Percentiles rank a stretch among this genome's conserved stretches.
phyloP scores from a whole-genome alignment of 331 rosid genomes.

The Prunus yedoensis region DNA sequence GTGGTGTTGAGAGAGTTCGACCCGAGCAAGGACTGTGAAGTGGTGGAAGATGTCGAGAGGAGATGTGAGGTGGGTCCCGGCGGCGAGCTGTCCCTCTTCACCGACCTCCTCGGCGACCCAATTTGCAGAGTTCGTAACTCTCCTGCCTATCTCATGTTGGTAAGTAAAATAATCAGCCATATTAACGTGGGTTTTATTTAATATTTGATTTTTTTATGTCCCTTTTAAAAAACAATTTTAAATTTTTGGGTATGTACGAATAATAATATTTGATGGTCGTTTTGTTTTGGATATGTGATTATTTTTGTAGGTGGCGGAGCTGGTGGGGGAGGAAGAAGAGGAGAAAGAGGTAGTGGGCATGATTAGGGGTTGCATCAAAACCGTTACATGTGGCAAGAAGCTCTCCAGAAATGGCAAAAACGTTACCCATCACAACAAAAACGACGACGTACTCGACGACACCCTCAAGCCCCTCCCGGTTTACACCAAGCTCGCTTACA shows the following conservation, averaged over 20 bases:
- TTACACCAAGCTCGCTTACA: conserved; percentile 74
- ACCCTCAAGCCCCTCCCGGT: conserved; percentile 48
- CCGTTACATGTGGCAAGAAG: conserved; percentile 78
- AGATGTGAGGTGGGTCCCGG: conserved; percentile 85
- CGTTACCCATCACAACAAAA: conserved; percentile 7
- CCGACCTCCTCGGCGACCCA: conserved; percentile 94
- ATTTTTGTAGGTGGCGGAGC: conserved; percentile 65
- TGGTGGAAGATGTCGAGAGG: conserved; percentile 71
- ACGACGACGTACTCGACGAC: conserved; percentile 4
- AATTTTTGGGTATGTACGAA: no score
- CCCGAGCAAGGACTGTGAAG: conserved; percentile 36
- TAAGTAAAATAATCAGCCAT: conserved; percentile 9
- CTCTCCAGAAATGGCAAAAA: conserved; percentile 45
- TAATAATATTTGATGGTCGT: not conserved
- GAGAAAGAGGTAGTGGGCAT: conserved; percentile 76
- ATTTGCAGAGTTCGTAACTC: conserved; percentile 98
- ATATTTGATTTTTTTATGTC: no score
- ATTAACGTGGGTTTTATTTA: not conserved
- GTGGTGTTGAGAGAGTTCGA: conserved; percentile 53
- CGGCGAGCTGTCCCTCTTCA: conserved; percentile 70
- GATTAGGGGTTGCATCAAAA: conserved; percentile 95
- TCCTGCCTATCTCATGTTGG: conserved; percentile 93
- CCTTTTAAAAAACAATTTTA: no score
- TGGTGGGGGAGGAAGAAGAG: conserved; percentile 38
- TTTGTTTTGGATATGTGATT: not conserved